A percentile compares a stretch with the other conserved stretches of the same genome.
Evolutionary conservation across 805 yeast species (phyloP).

Genomic region (Myxozyma melibiosi): DNA sequence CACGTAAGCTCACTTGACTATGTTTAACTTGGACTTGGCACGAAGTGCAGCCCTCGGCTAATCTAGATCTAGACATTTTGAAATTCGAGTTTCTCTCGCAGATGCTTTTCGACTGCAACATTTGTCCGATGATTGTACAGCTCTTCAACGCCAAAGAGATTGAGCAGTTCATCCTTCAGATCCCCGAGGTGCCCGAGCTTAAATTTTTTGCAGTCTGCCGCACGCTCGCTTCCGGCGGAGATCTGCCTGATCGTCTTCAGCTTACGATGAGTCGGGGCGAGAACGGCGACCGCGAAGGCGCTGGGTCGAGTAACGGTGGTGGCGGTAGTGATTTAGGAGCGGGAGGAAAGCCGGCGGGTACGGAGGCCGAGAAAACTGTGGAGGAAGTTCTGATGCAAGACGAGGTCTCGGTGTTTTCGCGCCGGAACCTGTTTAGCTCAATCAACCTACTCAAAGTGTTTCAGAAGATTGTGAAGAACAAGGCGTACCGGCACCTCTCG

Average conservation of each 20-base stretch:
- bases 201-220: constrained; percentile 36
- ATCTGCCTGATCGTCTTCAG: constrained; percentile 19
- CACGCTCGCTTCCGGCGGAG: constrained; percentile 20
- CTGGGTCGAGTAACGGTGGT: neutral
- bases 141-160: constrained; percentile 28
- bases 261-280: constrained; percentile 2
- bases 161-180: constrained; percentile 23
- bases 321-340: neutral
- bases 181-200: constrained; percentile 35
- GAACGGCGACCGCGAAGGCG: neutral
- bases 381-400: constrained; percentile 16
- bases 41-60: too few species aligned
- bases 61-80: constrained; percentile 51
- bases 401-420: constrained; percentile 31
- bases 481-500: constrained; percentile 71
- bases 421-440: constrained; percentile 38
- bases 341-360: neutral
- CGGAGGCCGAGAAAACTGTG: constrained; percentile 3
- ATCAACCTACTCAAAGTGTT: constrained; percentile 57
- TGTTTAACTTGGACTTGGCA: too few species aligned
- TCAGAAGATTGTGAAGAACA: constrained; percentile 62
- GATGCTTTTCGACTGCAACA: constrained; percentile 66
- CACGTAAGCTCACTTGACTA: constrained; percentile 47
- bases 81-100: constrained; percentile 76
- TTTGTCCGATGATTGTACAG: constrained; percentile 26